Percentiles rank a stretch among this genome's conserved stretches.
phyloP scores from a whole-genome alignment of 140 eudicot species.

The Oenanthe javanica region DNA sequence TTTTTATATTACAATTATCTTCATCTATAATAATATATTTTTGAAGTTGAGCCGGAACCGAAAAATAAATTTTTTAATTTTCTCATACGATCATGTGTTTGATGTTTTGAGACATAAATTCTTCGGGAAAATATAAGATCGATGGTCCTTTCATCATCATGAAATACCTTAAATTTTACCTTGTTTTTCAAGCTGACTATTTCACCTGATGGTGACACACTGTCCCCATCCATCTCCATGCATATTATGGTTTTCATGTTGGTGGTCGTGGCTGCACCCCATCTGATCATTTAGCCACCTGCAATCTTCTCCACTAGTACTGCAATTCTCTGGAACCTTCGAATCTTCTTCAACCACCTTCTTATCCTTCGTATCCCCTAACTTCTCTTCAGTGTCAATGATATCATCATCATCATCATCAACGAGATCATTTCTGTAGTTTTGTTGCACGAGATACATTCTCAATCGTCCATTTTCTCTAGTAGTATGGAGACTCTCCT shows the following conservation, averaged over 20 bases:
- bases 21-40: no score
- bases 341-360: not conserved
- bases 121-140: no score
- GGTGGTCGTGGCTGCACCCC: not conserved
- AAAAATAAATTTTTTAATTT: no score
- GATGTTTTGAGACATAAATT: not conserved
- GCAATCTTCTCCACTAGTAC: constrained; percentile 8
- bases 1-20: no score
- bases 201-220: constrained; percentile 24
- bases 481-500: constrained; percentile 16
- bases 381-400: not conserved
- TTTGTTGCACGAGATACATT: constrained; percentile 10
- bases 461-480: constrained; percentile 28
- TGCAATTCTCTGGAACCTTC: constrained; percentile 7
- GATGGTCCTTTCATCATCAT: not conserved
- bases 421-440: not conserved
- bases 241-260: constrained; percentile 10
- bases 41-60: no score
- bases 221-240: constrained; percentile 28
- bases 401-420: not conserved
- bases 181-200: not conserved
- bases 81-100: not conserved
- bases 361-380: not conserved
- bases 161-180: not conserved
- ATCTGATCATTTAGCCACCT: constrained; percentile 16